Evolutionary conservation across 345 rosid genomes (phyloP).

Genomic region (Citrus medica): DNA sequence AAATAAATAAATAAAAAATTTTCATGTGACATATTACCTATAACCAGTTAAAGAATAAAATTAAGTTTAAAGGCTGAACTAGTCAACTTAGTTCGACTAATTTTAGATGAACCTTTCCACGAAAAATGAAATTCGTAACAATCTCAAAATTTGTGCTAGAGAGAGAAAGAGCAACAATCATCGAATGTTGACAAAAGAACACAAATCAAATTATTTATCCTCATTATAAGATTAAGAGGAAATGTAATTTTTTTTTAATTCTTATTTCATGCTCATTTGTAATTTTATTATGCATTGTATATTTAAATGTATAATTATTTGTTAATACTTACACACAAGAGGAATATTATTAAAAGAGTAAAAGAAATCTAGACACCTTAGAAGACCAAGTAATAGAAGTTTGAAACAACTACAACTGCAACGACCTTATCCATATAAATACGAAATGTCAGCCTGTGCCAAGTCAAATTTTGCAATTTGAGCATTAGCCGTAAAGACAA

Average conservation of each 20-base stretch:
- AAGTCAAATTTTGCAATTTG: not conserved
- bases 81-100: not conserved
- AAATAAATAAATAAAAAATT: no score
- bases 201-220: not conserved
- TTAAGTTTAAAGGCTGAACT: not conserved
- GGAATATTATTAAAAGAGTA: not conserved
- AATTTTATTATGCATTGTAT: not conserved
- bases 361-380: not conserved
- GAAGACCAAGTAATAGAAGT: not conserved
- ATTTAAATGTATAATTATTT: no score
- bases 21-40: not conserved
- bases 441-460: no score
- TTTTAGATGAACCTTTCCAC: not conserved
- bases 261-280: not conserved
- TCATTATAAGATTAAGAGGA: not conserved
- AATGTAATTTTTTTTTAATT: not conserved
- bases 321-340: not conserved
- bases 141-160: not conserved
- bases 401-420: not conserved
- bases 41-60: not conserved
- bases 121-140: not conserved
- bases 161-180: not conserved
- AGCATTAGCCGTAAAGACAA: not conserved
- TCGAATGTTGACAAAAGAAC: not conserved
- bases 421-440: not conserved